These are phyloP conservation scores for Emmonsiellopsis sp. DNA, from an alignment of 2,329 filamentous ascomycete genomes.

Conservation along the genomic window DNA sequence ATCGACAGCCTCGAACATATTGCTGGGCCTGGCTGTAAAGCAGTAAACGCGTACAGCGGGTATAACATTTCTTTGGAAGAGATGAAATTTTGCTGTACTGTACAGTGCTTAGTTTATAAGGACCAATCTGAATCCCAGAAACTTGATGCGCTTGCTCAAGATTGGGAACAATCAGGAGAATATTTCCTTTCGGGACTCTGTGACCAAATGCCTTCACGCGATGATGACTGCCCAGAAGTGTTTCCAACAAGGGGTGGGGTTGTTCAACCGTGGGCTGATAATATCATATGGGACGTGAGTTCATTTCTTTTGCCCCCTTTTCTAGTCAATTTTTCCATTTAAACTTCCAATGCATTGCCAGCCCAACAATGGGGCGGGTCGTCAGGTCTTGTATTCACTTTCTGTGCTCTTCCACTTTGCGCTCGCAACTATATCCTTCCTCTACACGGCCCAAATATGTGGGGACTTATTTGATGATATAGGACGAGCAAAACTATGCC, in stretches of 20 bases:
- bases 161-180: neutral
- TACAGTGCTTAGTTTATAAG: constrained; percentile 3
- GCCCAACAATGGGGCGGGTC: neutral
- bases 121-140: neutral
- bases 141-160: neutral
- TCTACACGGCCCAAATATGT: neutral
- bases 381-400: neutral
- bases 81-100: constrained; percentile 4
- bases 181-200: neutral
- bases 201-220: neutral
- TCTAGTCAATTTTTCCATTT: neutral
- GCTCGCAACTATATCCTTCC: neutral
- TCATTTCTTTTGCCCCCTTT: too few relatives aligned
- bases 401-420: neutral
- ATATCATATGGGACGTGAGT: too few relatives aligned
- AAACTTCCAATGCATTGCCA: neutral
- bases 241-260: too few relatives aligned
- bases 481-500: neutral
- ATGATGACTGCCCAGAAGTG: too few relatives aligned
- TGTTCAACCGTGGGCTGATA: too few relatives aligned
- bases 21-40: constrained; percentile 1
- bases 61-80: constrained; percentile 3
- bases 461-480: neutral
- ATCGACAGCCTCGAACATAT: constrained; percentile 1
- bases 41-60: neutral